Base-by-base conservation (phyloP, 1,284 basidiomycete species). In the Marasmius sp. region DNA sequence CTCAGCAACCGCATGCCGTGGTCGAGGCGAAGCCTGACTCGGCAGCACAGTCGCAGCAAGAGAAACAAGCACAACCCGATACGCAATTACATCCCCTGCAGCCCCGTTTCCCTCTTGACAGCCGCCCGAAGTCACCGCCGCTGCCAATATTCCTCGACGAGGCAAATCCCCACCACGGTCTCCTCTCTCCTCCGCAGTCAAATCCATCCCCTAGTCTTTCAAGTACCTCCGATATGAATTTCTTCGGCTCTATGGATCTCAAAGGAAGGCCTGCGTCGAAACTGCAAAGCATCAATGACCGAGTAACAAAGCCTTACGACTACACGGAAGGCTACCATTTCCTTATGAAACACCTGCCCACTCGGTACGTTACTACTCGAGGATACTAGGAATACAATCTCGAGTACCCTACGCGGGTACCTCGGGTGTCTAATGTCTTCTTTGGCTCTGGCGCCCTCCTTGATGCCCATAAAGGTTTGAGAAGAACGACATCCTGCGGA, bases 251-350 rank as follows among this genome's bases (percentile, higher is more conserved):
- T 65, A 56, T 49, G 47, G 61, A 72, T 71, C 11, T 34, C n/a
- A 37, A 37, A 18, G 27, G 14, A 41, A 69, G 72, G 37, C 64
- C 54, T 63, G 69, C 74, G 36, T 79, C 81, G 37, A 75, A 83
- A 60, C 72, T 84, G 60, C 83, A 85, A 78, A 87, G 79, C 63
- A 91, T 94, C 63, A 91, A 93, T 68, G 81, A 86, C 67, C 83
- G 82, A 58, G 85, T 95, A 41, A 90, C 86, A n/a, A 83, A 85
- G 69, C 89, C 92, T 10, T 95, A 94, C 72, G 93, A 95, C 72
- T 97, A 97, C 71, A 95, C 93, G 14, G 90, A 96, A 76, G 93
- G 94, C 20, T 97, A 97, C 74, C 95, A 97, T 73, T 92, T 92
- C 73, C 80, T 97, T 69, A 97, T 97, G 92, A 92, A 94, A 76